Base-by-base conservation (phyloP, 768 basidiomycete species). In the Pleurotus platypus region DNA sequence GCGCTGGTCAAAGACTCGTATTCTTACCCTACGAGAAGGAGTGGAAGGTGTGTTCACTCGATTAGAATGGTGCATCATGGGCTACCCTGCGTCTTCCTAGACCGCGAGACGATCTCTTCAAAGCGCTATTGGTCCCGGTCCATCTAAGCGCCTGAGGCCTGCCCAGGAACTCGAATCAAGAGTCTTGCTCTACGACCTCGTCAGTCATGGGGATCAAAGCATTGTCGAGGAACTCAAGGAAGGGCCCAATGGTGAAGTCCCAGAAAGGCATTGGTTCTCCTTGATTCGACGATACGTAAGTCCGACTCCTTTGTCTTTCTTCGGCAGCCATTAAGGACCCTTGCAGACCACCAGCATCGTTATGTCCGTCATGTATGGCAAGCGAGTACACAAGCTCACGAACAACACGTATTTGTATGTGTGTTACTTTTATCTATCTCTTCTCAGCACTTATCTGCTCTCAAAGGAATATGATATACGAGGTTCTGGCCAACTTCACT, bases 221-320 rank as follows among this genome's bases (percentile, higher is more conserved):
- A 49, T 62, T n/a, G 49, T 61, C n/a, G 39, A 63, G 15, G 60
- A 63, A 22, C 55, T 61, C 37, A 35, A 56, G 7, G 60, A 61
- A 16, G 61, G 61, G 9, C 57, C 60, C 7, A 59, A 60, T 20
- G 64, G 63, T n/a, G 63, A 64, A 45, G 64, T 66, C 26, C 63
- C 66, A 2, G 67, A 70, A 37, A 58, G 27, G 27, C 69, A 70
- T 58, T 70, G 69, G 69, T 68, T 67, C 49, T 62, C 66, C 2
- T 48, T 68, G 4, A 56, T 70, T 16, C 62, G 69, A 22, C 63
- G 69, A 47, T 70, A 67, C 56, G 69, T 69, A 50, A 57, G 65
- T 60, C 35, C 43, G 20, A 30, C 46, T 18, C 27, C 20, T 37
- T n/a, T 26, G 2, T 22, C 45, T 20, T n/a, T 12, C 3, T 16